phyloP scores from a whole-genome alignment of 2,329 filamentous ascomycete species.

The Mycosphaerella sp. region DNA sequence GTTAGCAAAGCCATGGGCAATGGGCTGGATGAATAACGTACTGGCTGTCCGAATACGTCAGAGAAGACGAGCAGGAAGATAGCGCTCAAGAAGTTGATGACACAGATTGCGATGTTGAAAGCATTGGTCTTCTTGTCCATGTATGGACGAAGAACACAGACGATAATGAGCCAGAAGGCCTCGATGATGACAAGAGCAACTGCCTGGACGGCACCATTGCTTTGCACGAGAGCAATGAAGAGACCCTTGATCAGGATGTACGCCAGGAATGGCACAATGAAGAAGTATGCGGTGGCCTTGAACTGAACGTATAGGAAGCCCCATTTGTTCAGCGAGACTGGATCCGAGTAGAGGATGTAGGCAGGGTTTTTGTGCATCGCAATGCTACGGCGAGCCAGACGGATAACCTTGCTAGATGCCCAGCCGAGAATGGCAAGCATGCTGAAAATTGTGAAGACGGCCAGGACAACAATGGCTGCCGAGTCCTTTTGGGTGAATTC shows the following conservation, averaged over 20 bases:
- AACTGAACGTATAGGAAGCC: constrained; percentile 97
- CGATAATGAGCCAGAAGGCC: constrained; percentile 65
- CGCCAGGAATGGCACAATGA: constrained; percentile 69
- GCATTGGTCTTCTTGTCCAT: constrained; percentile 99
- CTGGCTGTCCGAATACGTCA: constrained; percentile 74
- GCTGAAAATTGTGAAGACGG: constrained; percentile 80
- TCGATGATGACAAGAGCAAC: constrained; percentile 80
- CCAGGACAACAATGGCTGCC: constrained; percentile 74
- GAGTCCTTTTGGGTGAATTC: constrained; percentile 85
- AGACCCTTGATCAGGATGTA: constrained; percentile 84
- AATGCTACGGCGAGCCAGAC: constrained; percentile 80
- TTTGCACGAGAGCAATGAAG: constrained; percentile 78
- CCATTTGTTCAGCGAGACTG: constrained; percentile 93
- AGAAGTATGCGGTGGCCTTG: constrained; percentile 92
- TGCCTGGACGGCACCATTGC: constrained; percentile 64
- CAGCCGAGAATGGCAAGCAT: constrained; percentile 72
- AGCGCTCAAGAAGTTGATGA: constrained; percentile 82
- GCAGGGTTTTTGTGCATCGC: constrained; percentile 92
- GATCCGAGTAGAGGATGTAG: constrained; percentile 94
- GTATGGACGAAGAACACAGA: constrained; percentile 80
- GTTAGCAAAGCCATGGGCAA: constrained; percentile 6
- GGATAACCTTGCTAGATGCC: constrained; percentile 85
- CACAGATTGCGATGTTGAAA: constrained; percentile 89
- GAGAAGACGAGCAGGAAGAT: constrained; percentile 88
- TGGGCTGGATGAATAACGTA: constrained; percentile 35